Percentiles rank a stretch among this genome's conserved stretches.
Conservation (phyloP, 2,329 filamentous ascomycete genomes). For the Lasiodiplodia citricola region DNA sequence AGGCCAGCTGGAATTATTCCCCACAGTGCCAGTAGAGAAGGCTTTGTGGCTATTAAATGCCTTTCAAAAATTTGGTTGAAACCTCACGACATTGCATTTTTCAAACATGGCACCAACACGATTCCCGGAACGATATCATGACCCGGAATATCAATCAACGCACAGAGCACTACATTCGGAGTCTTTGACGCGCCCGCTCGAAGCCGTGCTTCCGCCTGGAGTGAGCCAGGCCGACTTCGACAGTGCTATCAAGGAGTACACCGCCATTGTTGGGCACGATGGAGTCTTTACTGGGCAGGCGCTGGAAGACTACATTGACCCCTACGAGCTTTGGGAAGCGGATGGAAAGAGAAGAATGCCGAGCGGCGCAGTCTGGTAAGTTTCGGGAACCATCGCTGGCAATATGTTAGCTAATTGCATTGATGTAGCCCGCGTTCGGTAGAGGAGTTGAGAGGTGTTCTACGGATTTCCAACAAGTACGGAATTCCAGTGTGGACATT, state of each 20-base stretch:
- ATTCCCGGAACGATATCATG: slow-evolving; percentile 38
- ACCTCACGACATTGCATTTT: not conserved
- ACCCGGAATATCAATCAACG: slow-evolving; percentile 50
- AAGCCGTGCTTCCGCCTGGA: slow-evolving; percentile 48
- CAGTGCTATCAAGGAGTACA: slow-evolving; percentile 44
- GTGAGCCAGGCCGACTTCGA: slow-evolving; percentile 46
- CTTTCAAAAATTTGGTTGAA: not conserved
- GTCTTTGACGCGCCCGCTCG: slow-evolving; percentile 45
- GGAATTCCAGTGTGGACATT: slow-evolving; percentile 42
- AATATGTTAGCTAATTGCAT: not conserved
- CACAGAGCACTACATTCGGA: slow-evolving; percentile 51
- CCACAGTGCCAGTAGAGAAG: not conserved
- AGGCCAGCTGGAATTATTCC: not conserved
- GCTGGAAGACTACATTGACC: slow-evolving; percentile 54
- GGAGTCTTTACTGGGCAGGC: slow-evolving; percentile 47
- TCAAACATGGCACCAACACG: not conserved
- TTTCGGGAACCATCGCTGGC: too few species aligned
- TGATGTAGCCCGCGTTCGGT: not conserved
- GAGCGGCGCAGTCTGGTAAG: slow-evolving; percentile 51
- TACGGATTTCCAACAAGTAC: slow-evolving; percentile 41
- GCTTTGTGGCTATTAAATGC: not conserved
- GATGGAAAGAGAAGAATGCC: slow-evolving; percentile 48
- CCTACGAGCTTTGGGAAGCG: slow-evolving; percentile 53
- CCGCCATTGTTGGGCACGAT: slow-evolving; percentile 43
- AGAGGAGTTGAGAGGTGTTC: slow-evolving; percentile 37